Evolutionary conservation across 768 basidiomycete species (phyloP), one percentile per base, ranked within the genome.

Genomic region (Trametes cinnabarina): DNA sequence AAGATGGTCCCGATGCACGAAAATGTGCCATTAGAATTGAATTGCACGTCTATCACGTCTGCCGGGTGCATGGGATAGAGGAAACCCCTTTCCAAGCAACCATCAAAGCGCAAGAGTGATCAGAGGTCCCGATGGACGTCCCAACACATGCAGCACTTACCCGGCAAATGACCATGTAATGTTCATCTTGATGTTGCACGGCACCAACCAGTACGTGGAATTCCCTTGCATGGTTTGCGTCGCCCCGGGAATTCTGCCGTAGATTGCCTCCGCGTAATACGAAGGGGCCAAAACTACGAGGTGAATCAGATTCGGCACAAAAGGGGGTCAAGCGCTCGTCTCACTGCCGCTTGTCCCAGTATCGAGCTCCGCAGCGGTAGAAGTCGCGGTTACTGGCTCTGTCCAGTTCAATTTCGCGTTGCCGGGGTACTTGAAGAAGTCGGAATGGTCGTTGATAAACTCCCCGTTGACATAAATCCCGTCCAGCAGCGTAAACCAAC

Each of bases 51-150:
- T 7, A 51, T 42, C 7, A 39, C 47, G 32, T 64, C 63, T 19
- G 58, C 54, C 3, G 63, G 63, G 22, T 62, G 56, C 19, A 64
- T 53, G 5, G 63, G 63, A 47, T 58, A 61, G 14, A 34, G 14
- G 25, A 26, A 19, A 15, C 51, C 53, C 2, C 49, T 57, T 15
- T 8, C n/a, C n/a, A n/a, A n/a, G n/a, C n/a, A n/a, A 23, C 30
- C 30, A 32, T 32, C 30, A 12, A 12, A 48, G 23, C 11, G 11
- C 14, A 32, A 2, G 2, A 30, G 26, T n/a, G 17, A 47, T 28
- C 15, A 32, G 15, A 19, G 10, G 6, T 32, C 17, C 32, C 25
- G 5, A 19, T 4, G 19, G 26, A n/a, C 17, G 10, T 19, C 4
- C 9, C 3, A 17, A 34, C 4, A 6, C 23, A 28, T 28, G 17